Evolutionary conservation across 805 yeast genomes (phyloP).

Genomic region (Ogataea paraovalis): DNA sequence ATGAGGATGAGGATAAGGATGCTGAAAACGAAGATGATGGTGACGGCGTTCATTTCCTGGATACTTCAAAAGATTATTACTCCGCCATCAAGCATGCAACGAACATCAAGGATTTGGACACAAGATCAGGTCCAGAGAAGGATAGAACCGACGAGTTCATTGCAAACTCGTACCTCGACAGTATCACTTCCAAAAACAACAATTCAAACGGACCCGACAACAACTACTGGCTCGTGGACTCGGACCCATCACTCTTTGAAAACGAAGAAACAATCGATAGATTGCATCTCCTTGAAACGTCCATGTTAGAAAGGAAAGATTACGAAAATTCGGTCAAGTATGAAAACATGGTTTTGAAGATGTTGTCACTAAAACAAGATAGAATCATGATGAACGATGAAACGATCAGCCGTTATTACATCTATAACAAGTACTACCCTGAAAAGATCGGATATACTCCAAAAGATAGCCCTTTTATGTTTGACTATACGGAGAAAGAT

Average conservation of each 20-base stretch:
- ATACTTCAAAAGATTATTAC: constrained; percentile 11
- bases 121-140: background rate
- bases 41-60: constrained; percentile 8
- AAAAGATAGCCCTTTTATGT: too few species aligned
- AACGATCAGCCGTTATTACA: constrained; percentile 10
- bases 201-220: background rate
- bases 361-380: constrained; percentile 17
- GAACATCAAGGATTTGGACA: constrained; percentile 5
- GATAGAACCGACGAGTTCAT: background rate
- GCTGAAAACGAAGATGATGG: background rate
- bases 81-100: constrained; percentile 12
- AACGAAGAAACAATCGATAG: constrained; percentile 10
- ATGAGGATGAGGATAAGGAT: background rate
- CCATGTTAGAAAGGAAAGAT: constrained; percentile 23
- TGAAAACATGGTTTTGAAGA: constrained; percentile 23
- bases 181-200: background rate
- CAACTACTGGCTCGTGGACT: constrained; percentile 2
- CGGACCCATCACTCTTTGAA: constrained; percentile 1
- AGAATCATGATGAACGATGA: constrained; percentile 17
- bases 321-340: constrained; percentile 21
- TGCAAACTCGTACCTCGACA: background rate
- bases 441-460: constrained; percentile 3
- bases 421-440: constrained; percentile 16
- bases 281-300: constrained; percentile 20
- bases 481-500: too few species aligned